Percentiles rank a stretch among this genome's conserved stretches.
These are phyloP conservation scores for Calophaca sinica DNA, from an alignment of 306 rosid genomes.

Conservation along the genomic window DNA sequence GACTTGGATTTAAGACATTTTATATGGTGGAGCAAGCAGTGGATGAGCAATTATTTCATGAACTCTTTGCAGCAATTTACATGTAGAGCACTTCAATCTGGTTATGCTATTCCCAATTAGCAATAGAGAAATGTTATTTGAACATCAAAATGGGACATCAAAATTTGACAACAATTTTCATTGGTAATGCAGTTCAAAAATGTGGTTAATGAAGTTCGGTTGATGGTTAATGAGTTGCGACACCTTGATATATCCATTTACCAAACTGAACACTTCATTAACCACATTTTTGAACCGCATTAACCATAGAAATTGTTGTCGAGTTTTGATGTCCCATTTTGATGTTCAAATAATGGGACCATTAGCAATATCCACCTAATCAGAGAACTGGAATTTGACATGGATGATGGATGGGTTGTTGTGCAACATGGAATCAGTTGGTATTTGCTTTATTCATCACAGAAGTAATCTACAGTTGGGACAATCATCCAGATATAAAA, in stretches of 20 bases:
- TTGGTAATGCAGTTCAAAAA: no score
- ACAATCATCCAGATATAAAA: slow-evolving; percentile 29
- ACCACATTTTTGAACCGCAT: no score
- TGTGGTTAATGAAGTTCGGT: no score
- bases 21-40: slow-evolving; percentile 35
- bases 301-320: no score
- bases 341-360: background rate
- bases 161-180: no score
- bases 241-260: no score
- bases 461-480: slow-evolving; percentile 30
- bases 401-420: slow-evolving; percentile 16
- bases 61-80: slow-evolving; percentile 31
- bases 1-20: slow-evolving; percentile 43
- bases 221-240: no score
- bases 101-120: slow-evolving; percentile 5
- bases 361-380: slow-evolving; percentile 29
- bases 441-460: slow-evolving; percentile 16
- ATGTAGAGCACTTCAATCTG: slow-evolving; percentile 33
- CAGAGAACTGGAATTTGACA: slow-evolving; percentile 39
- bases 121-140: no score
- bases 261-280: no score
- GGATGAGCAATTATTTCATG: slow-evolving; percentile 30
- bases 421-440: slow-evolving; percentile 18
- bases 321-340: no score
- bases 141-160: no score